Conservation (phyloP, 2,329 filamentous ascomycete species). For the Neopestalotiopsis sp. region DNA sequence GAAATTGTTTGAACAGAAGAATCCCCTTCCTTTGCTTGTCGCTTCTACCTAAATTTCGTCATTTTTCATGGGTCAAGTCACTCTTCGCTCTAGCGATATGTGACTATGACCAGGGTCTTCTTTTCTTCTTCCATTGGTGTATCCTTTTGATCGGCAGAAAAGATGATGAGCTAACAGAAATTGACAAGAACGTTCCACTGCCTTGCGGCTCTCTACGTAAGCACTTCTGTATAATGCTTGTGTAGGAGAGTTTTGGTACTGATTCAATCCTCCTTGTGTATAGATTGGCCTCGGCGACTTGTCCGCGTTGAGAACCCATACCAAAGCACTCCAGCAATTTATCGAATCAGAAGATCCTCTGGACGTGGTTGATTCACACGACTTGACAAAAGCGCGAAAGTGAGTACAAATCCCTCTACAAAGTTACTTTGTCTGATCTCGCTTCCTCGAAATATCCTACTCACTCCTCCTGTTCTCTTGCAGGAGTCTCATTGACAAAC, state of each 20-base stretch:
- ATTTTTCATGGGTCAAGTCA: too few relatives aligned
- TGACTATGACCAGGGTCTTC: too few relatives aligned
- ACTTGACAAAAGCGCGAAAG: background rate
- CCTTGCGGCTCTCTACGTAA: background rate
- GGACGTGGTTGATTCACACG: background rate
- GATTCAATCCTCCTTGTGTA: background rate
- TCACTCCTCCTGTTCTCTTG: background rate
- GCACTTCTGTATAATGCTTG: background rate
- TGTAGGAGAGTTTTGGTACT: background rate
- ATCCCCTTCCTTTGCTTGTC: too few relatives aligned
- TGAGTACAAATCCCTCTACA: background rate
- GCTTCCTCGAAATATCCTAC: background rate
- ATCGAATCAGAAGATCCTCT: background rate
- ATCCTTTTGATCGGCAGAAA: too few relatives aligned
- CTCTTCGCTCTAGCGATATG: too few relatives aligned
- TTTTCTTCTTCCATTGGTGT: too few relatives aligned
- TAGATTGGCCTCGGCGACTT: background rate
- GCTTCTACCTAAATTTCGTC: too few relatives aligned
- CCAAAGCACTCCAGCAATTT: background rate
- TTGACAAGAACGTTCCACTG: background rate
- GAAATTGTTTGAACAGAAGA: background rate
- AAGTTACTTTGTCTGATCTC: background rate
- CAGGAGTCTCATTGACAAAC: slow-evolving; percentile 1
- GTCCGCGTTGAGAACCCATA: background rate
- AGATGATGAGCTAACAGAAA: too few relatives aligned